A percentile compares a stretch with the other conserved stretches of the same genome.
Conservation (phyloP, 116 monocot genomes). For the Papilionanthe hybrid region DNA sequence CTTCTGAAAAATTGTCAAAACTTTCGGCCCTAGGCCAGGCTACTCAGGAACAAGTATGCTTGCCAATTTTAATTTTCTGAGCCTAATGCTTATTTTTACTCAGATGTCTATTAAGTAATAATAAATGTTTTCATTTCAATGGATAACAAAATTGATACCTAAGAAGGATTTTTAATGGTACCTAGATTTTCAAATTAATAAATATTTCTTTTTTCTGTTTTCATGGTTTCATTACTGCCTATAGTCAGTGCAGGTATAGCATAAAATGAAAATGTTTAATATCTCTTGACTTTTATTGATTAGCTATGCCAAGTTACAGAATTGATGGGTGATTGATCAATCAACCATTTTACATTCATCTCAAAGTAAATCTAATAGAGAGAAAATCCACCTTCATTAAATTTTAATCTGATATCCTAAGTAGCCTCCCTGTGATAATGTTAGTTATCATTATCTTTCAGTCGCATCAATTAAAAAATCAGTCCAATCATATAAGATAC, state of each 20-base stretch:
- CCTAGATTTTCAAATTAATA: background rate
- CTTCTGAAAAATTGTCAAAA: conserved; percentile 60
- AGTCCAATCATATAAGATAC: background rate
- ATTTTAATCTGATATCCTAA: no score
- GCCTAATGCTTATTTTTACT: background rate
- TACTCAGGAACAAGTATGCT: conserved; percentile 67
- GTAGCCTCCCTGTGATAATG: no score
- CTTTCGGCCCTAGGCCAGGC: conserved; percentile 41
- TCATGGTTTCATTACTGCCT: background rate
- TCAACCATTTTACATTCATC: no score
- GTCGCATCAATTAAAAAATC: background rate
- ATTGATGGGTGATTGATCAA: no score
- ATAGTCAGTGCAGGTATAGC: background rate
- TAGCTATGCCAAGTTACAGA: no score
- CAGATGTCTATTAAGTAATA: background rate
- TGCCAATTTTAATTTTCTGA: background rate
- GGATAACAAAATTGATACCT: background rate
- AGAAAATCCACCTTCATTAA: no score
- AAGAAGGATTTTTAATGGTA: background rate
- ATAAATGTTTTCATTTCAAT: background rate
- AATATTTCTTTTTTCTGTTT: background rate
- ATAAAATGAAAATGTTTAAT: background rate
- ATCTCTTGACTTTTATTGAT: background rate
- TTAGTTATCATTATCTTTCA: background rate
- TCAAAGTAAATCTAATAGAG: no score